Evolutionary conservation across 2,329 filamentous ascomycete genomes (phyloP), one percentile per base, ranked within the genome.

Genomic region (Cytospora piceae): DNA sequence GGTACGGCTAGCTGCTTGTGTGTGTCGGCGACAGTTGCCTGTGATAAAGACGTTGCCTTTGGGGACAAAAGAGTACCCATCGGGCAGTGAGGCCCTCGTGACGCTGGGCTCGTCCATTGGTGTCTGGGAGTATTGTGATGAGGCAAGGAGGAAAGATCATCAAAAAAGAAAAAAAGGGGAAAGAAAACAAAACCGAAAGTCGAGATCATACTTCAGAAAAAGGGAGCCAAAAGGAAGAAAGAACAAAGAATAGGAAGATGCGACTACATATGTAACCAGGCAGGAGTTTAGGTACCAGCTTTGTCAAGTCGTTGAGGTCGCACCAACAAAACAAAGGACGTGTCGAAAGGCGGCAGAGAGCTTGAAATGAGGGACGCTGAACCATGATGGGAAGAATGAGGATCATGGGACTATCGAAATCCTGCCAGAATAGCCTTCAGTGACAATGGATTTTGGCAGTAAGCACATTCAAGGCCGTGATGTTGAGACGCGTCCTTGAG

Each of bases 31-130:
- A 70, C 79, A 82, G 64, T 79, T 71, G 6, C 70, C 71, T 4
- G 80, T 82, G 63, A 79, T 73, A 72, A 79, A 82, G 6, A 74
- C 70, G 69, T 81, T 76, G 67, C 80, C 79, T 55, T 78, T 79
- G 22, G 71, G 75, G 0, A 83, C 75, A 60, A 81, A 81, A 12
- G 69, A 69, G 69, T 82, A 83, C 11, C 77, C 75, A 3, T 61
- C 61, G 3, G 79, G 79, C 69, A 81, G 73, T 2, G 74, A 75
- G 9, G 71, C 66, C 46, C 66, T 51, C 14, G 11, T 6, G 14
- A 64, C 31, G 15, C 20, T 46, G 2, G 64, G 46, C 22, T 68
- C 67, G 17, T 57, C 32, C 49, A 64, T 64, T n/a, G 31, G 17
- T 55, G 52, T 1, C 2, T 55, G 22, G 34, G 34, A 37, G 34